A percentile compares a stretch with the other conserved stretches of the same genome.
phyloP scores from a whole-genome alignment of 2,329 filamentous ascomycete species.

The Calonectria leucothoes region DNA sequence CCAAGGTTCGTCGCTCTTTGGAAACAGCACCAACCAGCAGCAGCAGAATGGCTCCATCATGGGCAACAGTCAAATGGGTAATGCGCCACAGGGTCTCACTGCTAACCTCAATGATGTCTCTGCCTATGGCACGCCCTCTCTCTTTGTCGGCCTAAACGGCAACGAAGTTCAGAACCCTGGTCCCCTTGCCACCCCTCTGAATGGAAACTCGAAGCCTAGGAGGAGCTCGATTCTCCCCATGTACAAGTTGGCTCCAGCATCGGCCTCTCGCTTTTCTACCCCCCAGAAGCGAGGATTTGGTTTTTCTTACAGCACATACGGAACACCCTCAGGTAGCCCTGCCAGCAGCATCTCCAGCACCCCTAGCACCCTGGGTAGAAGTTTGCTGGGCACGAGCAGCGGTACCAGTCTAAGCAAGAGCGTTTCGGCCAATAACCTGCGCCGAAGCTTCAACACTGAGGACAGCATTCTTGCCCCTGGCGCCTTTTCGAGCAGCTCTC shows the following conservation, averaged over 20 bases:
- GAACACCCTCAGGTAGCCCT: constrained; percentile 78
- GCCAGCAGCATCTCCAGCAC: constrained; percentile 74
- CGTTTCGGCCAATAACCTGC: constrained; percentile 86
- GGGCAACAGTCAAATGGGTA: constrained; percentile 60
- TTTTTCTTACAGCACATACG: constrained; percentile 93
- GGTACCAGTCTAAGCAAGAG: constrained; percentile 85
- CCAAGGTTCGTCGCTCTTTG: constrained; percentile 57
- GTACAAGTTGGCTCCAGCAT: constrained; percentile 86
- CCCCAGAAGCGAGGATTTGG: constrained; percentile 90
- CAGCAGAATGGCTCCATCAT: constrained; percentile 70
- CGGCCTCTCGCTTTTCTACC: constrained; percentile 82
- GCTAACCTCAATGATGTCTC: constrained; percentile 86
- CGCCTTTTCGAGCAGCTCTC: constrained; percentile 79
- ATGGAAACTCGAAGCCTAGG: constrained; percentile 78
- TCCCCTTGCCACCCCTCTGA: constrained; percentile 90
- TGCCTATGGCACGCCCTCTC: constrained; percentile 88
- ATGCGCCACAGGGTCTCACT: constrained; percentile 74
- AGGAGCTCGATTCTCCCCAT: constrained; percentile 85
- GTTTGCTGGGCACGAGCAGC: constrained; percentile 73
- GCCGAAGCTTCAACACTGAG: constrained; percentile 82
- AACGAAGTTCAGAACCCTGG: constrained; percentile 79
- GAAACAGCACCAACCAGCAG: constrained; percentile 58
- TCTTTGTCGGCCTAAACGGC: constrained; percentile 80
- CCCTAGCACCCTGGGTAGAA: constrained; percentile 74
- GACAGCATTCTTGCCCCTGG: constrained; percentile 89